Evolutionary conservation across 2,329 filamentous ascomycete genomes (phyloP).

Genomic region (Fusarium sp.): DNA sequence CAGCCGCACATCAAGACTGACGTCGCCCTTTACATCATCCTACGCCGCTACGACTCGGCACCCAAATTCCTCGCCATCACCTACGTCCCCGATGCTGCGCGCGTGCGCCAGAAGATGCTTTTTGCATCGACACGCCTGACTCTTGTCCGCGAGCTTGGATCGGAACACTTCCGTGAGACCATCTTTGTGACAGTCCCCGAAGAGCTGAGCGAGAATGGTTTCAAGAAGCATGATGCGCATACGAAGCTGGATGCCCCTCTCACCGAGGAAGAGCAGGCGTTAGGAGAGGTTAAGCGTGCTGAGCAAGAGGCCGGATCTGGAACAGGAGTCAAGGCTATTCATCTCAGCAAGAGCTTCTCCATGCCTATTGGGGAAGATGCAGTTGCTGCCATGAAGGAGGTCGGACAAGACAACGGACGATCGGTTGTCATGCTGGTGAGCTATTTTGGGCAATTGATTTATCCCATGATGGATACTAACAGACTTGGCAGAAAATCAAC

Average conservation of each 20-base stretch:
- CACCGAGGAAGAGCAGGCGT: conserved; percentile 80
- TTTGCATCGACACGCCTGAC: conserved; percentile 83
- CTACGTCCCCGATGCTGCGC: conserved; percentile 82
- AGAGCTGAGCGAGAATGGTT: conserved; percentile 77
- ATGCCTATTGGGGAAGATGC: conserved; percentile 74
- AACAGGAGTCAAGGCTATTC: conserved; percentile 70
- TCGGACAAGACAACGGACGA: conserved; percentile 64
- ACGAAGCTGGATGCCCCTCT: conserved; percentile 74
- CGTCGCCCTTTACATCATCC: conserved; percentile 78
- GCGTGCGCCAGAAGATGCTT: conserved; percentile 88
- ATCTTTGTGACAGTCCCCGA: conserved; percentile 77
- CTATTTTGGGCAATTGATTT: conserved; percentile 15
- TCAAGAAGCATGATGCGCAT: conserved; percentile 79
- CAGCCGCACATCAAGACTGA: conserved; percentile 73
- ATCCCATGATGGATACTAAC: conserved; percentile 9
- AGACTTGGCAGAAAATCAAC: conserved; percentile 73
- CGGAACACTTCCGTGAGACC: conserved; percentile 82
- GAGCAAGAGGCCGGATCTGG: conserved; percentile 81
- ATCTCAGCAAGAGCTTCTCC: conserved; percentile 67
- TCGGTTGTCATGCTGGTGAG: conserved; percentile 75
- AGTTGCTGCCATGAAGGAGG: conserved; percentile 69
- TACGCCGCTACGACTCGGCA: conserved; percentile 72
- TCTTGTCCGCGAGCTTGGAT: conserved; percentile 80
- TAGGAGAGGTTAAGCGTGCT: conserved; percentile 79
- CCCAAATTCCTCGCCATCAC: conserved; percentile 77